These are phyloP conservation scores for Fusarium odoratissimum DNA, from an alignment of 2,329 filamentous ascomycete genomes.

Conservation along the genomic window DNA sequence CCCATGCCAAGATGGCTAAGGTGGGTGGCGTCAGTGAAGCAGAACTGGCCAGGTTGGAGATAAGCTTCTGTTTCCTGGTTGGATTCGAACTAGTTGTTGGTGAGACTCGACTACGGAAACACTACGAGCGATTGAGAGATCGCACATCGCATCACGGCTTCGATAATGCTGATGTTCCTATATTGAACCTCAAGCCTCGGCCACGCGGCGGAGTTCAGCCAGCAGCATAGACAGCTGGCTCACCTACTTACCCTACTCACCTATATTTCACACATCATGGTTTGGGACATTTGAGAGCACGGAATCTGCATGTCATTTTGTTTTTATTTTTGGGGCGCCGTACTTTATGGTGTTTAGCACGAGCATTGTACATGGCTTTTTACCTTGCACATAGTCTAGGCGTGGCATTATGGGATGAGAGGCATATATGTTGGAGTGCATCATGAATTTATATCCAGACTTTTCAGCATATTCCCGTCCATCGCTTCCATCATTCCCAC, in stretches of 20 bases:
- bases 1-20: conserved; percentile 83
- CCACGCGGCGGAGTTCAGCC: conserved; percentile 35
- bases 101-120: conserved; percentile 48
- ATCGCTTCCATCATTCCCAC: neutral
- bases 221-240: conserved; percentile 21
- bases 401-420: conserved; percentile 15
- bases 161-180: conserved; percentile 45
- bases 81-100: conserved; percentile 80
- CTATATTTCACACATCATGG: conserved; percentile 2
- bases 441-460: conserved; percentile 38
- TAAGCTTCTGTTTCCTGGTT: conserved; percentile 88
- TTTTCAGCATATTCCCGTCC: neutral
- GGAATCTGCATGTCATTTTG: conserved; percentile 10
- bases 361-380: conserved; percentile 25
- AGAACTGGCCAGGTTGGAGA: conserved; percentile 86
- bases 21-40: conserved; percentile 88
- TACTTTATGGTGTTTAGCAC: conserved; percentile 3
- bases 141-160: conserved; percentile 45
- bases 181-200: conserved; percentile 43
- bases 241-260: neutral
- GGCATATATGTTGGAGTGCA: conserved; percentile 26
- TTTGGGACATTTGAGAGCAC: conserved; percentile 7
- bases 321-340: conserved; percentile 2
- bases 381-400: conserved; percentile 25
- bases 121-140: conserved; percentile 50